Base-by-base conservation (phyloP, 257 asterid genomes). In the Nemophila menziesii region DNA sequence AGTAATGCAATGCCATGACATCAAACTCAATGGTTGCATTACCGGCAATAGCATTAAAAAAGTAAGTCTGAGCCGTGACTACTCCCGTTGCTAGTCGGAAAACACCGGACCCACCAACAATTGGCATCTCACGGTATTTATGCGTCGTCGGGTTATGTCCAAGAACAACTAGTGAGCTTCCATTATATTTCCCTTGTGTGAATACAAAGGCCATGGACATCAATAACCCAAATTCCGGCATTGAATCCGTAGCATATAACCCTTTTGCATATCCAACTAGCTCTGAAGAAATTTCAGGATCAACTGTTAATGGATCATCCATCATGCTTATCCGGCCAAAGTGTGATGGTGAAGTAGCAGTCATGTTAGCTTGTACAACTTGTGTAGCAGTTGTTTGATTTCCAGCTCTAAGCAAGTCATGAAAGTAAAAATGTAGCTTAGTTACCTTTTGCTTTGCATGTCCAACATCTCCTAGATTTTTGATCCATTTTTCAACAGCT, bases 81-180 rank as follows among this genome's bases (percentile, higher is more conserved):
- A 42, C 29, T 10, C 59, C 59, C 20, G 44, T 36, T 10, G 59
- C 59, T 14, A 53, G 44, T 14, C 59, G 59, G 59, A 53, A 43
- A 33, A 53, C 43, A 4, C 59, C 59, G 5, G 50, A 42, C 2
- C 59, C 59, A 14, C 59, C 59, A 2, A 53, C 33, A 12, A 53
- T 42, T 9, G 59, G 21, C 59, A 53, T 22, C 58, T 53, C 59
- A 14, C 59, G 46, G 22, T 42, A 49, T 36, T 29, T 33, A 11
- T 53, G 36, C 4, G 44, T 42, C 18, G 44, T 43, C 4, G 51
- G 16, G 34, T 53, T 53, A 23, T 43, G 59, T 4, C 59, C 59
- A 8, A 43, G 34, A 16, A 53, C 29, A 12, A 22, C 44, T 5
- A 53, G 36, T 0, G 59, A 20, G 22, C 59, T 53, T 2, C 51